Evolutionary conservation across 768 basidiomycete genomes (phyloP), one percentile per base, ranked within the genome.

Genomic region (Trametes maxima): DNA sequence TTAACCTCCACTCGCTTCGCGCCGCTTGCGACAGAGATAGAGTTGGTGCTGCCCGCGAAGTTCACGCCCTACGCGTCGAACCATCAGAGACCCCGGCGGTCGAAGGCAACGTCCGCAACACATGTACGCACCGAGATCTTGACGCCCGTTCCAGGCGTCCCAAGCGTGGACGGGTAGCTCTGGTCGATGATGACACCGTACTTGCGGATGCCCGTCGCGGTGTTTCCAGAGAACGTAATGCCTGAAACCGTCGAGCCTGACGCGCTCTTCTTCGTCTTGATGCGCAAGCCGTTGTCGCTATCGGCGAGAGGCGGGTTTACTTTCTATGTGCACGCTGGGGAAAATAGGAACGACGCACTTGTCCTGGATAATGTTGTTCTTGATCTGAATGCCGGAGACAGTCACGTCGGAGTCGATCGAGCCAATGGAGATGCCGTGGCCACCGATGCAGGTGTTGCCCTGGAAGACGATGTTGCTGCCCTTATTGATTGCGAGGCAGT

Each of bases 401-500:
- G 76, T 74, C 1, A 70, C 75, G 52, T 76, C 66, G 3, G 82
- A 82, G 40, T 69, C 54, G 62, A 86, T 82, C 7, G 86, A 86
- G 24, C 85, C 87, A 24, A 89, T 77, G 3, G 85, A 86, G 62
- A 87, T 82, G 28, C 88, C 87, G 48, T 90, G 88, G 2, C 88
- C 87, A 24, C 78, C 77, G 2, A 74, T 71, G 72, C 88, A 89
- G 24, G 69, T 69, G 69, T 87, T 74, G 25, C 80, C 68, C 56
- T 74, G 72, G 73, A 88, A 71, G 50, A 71, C 62, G 45, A 74
- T 71, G 65, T 72, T 74, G 46, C 65, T 68, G 14, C 79, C 79
- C n/a, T 54, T 58, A 64, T 78, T 79, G 66, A 82, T 76, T 16
- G 88, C 85, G 33, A 89, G 72, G 68, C 86, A 89, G 65, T 89